Evolutionary conservation across 2,329 filamentous ascomycete genomes (phyloP).

Genomic region (Gaeumannomyces tritici): DNA sequence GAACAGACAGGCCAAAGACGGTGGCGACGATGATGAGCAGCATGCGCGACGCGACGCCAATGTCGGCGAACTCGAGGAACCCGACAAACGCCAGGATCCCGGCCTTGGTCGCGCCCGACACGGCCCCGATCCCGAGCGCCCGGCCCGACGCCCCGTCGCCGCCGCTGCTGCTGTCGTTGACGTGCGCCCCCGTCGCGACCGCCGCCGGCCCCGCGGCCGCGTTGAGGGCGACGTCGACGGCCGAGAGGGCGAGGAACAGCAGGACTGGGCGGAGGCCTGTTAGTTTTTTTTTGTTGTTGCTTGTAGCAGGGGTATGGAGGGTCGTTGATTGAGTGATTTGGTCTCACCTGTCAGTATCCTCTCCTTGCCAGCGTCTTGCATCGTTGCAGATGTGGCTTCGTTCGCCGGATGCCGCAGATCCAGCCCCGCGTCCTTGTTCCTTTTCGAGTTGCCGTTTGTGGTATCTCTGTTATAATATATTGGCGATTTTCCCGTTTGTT

Average conservation of each 20-base stretch:
- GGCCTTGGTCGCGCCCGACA: conserved; percentile 1
- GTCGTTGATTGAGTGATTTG: not conserved
- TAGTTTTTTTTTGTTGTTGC: not conserved
- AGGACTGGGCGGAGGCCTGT: not conserved
- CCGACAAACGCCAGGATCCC: conserved; percentile 3
- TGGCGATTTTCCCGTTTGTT: no score
- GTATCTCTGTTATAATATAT: no score
- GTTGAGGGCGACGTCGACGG: conserved; percentile 3
- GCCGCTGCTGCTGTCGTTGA: not conserved
- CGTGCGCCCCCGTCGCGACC: conserved; percentile 1
- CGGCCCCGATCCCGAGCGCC: not conserved
- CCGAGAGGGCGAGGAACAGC: conserved; percentile 1
- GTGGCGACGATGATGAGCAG: not conserved
- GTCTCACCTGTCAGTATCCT: not conserved
- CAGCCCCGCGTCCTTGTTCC: no score
- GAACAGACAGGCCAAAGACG: conserved; percentile 1
- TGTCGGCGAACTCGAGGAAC: conserved; percentile 1
- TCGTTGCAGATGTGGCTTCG: not conserved
- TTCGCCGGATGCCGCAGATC: not conserved
- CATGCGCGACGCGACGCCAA: not conserved
- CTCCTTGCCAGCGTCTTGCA: not conserved
- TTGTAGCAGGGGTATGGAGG: not conserved
- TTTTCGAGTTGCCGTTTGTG: no score
- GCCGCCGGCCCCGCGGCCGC: conserved; percentile 3
- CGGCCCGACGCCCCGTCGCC: not conserved